A percentile compares a stretch with the other conserved stretches of the same genome.
Conservation (phyloP, 345 rosid genomes). For the Viola odorata region DNA sequence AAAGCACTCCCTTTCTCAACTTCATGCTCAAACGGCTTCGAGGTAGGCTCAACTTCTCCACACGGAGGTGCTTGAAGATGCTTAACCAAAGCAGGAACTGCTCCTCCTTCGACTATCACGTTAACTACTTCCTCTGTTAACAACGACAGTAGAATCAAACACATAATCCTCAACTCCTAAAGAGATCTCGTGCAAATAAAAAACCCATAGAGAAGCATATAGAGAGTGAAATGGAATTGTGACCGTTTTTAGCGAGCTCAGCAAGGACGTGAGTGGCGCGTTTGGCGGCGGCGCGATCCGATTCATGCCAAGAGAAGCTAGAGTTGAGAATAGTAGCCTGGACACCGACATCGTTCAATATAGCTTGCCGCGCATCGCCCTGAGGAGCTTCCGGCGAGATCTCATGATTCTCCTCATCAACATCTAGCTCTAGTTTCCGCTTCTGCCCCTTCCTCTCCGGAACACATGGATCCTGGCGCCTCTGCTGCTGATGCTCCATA, state of each 20-base stretch:
- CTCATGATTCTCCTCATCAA: conserved; percentile 42
- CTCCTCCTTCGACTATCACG: conserved; percentile 93
- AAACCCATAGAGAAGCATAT: conserved; percentile 4
- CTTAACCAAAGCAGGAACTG: conserved; percentile 88
- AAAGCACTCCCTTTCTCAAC: conserved; percentile 99
- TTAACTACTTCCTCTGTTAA: conserved; percentile 83
- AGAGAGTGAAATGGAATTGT: not conserved
- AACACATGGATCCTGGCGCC: conserved; percentile 48
- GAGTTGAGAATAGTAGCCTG: conserved; percentile 70
- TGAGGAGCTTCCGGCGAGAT: conserved; percentile 38
- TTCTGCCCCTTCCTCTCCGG: conserved; percentile 92
- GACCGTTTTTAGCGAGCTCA: conserved; percentile 96
- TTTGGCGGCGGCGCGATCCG: conserved; percentile 92
- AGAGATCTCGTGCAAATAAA: conserved; percentile 4
- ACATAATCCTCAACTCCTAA: not conserved
- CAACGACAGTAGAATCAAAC: not conserved
- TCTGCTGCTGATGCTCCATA: conserved; percentile 60
- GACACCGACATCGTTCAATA: conserved; percentile 54
- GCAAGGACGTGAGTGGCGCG: conserved; percentile 97
- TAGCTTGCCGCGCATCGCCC: conserved; percentile 56
- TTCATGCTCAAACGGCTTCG: conserved; percentile 86
- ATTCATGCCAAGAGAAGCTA: conserved; percentile 76
- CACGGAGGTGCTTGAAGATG: conserved; percentile 79
- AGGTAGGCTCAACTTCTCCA: conserved; percentile 38
- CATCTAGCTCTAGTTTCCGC: conserved; percentile 83